Evolutionary conservation across 805 yeast species (phyloP), one percentile per base, ranked within the genome.

Genomic region (Wickerhamomyces chaumierensis): DNA sequence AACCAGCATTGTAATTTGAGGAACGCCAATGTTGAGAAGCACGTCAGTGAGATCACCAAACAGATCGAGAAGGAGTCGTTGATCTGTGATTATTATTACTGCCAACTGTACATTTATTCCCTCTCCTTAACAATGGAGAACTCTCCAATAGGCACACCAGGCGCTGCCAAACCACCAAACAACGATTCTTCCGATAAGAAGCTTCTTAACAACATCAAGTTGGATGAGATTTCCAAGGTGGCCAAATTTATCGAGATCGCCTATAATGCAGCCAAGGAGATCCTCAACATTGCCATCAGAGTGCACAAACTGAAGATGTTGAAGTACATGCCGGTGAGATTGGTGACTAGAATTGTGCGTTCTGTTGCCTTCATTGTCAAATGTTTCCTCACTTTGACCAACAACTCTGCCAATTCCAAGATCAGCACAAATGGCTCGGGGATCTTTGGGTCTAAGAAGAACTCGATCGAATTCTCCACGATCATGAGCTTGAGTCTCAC

Each of bases 321-420:
- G 39, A 66, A 76, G 41, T 81, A 69, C 52, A 85, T 87, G 78
- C 96, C 97, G 1, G 87, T 86, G n/a, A 65, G 95, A 45, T 87
- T 96, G 95, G 78, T 82, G 6, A 81, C 84, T 0, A 68, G 95
- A 38, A 76, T 86, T 20, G 87, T 88, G 17, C 75, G 90, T 48
- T 84, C 96, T 0, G 86, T 86, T 12, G 92, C 95, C 2, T 88
- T 87, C 55, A 71, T 90, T 38, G 92, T 90, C 13, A 90, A 88
- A 58, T 83, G 94, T 52, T 77, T 84, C 51, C 55, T 81, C 45
- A 79, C 85, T 0, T 62, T 81, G 21, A 73, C 82, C 0, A 52
- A 57, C 23, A 43, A 44, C 17, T 41, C 34, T 37, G 34, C 42
- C 40, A 15, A 42, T 18, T 41, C 39, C 33, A 28, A 40, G 18